These are phyloP conservation scores for Mycosphaerelloides madeirae DNA, from an alignment of 2,329 filamentous ascomycete genomes.

Conservation along the genomic window DNA sequence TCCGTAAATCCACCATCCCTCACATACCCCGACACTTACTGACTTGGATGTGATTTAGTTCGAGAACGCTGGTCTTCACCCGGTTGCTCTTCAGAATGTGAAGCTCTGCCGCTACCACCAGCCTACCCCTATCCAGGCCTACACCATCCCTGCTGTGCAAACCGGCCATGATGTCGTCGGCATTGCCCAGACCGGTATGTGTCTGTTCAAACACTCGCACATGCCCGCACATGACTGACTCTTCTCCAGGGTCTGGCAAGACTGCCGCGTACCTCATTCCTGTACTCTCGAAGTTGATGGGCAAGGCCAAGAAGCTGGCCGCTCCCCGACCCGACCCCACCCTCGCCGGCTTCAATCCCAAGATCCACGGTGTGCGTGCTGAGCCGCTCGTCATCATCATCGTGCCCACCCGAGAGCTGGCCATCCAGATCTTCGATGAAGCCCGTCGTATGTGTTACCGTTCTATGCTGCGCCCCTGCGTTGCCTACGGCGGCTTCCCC, in stretches of 20 bases:
- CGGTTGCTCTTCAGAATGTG: slow-evolving; percentile 74
- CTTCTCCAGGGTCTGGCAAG: slow-evolving; percentile 76
- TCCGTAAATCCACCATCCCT: slow-evolving; percentile 40
- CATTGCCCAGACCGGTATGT: slow-evolving; percentile 84
- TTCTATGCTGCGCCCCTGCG: slow-evolving; percentile 87
- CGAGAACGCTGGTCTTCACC: slow-evolving; percentile 75
- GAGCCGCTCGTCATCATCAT: slow-evolving; percentile 87
- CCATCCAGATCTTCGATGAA: slow-evolving; percentile 93
- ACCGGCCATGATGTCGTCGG: slow-evolving; percentile 77
- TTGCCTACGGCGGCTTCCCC: slow-evolving; percentile 80
- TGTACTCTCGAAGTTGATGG: slow-evolving; percentile 86
- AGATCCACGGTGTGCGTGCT: slow-evolving; percentile 56
- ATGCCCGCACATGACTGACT: slow-evolving; percentile 4
- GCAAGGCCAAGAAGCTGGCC: slow-evolving; percentile 83
- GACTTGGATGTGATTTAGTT: slow-evolving; percentile 47
- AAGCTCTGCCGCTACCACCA: slow-evolving; percentile 62
- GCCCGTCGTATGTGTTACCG: slow-evolving; percentile 89
- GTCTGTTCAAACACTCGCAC: neutral
- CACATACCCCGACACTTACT: slow-evolving; percentile 11
- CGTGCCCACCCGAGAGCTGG: slow-evolving; percentile 81
- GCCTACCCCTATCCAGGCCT: slow-evolving; percentile 85
- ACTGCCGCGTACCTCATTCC: slow-evolving; percentile 90
- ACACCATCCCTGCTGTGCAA: slow-evolving; percentile 73
- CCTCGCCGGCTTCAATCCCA: slow-evolving; percentile 46
- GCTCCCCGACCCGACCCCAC: slow-evolving; percentile 64